Base-by-base conservation (phyloP, 2,329 filamentous ascomycete species). In the Talaromyces sp. region DNA sequence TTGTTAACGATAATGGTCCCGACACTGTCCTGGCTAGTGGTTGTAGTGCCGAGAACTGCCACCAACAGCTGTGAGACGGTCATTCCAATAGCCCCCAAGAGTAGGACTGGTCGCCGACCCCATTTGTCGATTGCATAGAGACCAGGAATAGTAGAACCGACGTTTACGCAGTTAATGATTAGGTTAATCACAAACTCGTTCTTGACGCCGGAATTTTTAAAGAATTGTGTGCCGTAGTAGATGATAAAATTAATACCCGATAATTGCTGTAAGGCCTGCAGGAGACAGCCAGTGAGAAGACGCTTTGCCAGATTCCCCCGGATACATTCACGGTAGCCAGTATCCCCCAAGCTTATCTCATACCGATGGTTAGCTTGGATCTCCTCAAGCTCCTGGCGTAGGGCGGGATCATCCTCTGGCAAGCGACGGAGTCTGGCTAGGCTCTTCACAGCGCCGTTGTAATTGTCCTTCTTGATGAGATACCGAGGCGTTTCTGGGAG, bases 401-500 rank as follows among this genome's bases (percentile, higher is more conserved):
- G 90, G 67, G 89, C 85, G 19, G 89, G 91, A 63, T 90, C 86
- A 64, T 81, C 56, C 6, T 22, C 8, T 0, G 82, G 78, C 1
- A 91, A 82, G 7, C 89, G 83, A 59, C 90, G 87, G 22, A 92
- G 83, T 53, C 78, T 82, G 56, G 83, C 79, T 1, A 92, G 82
- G 2, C 88, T 76, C 49, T 86, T 80, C 22, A 89, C 88, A 6
- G 91, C 91, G 51, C 83, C 83, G 19, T 88, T 85, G 67, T 87
- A 86, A 31, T 83, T 81, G 65, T 83, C 85, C 58, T 80, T 80
- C 76, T 88, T 90, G 77, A 92, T 87, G 13, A 90, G 79, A 75
- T 82, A 92, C 38, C 91, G 87, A 19, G 91, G 91, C 0, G 91
- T 93, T 77, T 94, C 91, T 13, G 91, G 91, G 1, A 94, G 82